Conservation (phyloP, 2,329 filamentous ascomycete species). For the Diaporthe australafricana region DNA sequence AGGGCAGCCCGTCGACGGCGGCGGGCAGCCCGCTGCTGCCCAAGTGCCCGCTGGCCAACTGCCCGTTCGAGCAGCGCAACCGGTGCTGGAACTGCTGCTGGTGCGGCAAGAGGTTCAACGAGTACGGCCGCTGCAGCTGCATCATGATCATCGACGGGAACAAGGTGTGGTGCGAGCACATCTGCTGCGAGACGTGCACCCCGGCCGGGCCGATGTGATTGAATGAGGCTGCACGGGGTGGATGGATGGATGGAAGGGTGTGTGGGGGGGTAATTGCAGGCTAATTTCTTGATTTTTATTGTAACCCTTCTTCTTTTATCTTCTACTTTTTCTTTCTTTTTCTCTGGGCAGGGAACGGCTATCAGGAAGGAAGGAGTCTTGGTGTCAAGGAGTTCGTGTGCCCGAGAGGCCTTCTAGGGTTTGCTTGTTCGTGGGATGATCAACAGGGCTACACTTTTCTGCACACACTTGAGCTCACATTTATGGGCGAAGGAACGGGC, state of each 20-base stretch:
- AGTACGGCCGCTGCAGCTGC: constrained; percentile 61
- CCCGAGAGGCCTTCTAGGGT: constrained; percentile 7
- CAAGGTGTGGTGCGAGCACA: constrained; percentile 63
- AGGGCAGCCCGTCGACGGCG: constrained; percentile 44
- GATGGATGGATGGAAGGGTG: not conserved
- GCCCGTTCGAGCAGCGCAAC: constrained; percentile 62
- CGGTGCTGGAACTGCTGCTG: constrained; percentile 67
- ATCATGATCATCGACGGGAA: constrained; percentile 64
- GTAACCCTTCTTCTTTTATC: not conserved
- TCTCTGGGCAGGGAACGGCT: not conserved
- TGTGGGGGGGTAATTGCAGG: not conserved
- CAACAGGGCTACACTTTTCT: constrained; percentile 21
- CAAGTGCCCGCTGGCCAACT: constrained; percentile 59
- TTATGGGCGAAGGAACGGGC: not conserved
- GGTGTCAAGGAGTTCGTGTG: constrained; percentile 20
- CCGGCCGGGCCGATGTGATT: constrained; percentile 47
- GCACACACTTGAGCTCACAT: too few species aligned
- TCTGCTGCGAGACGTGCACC: constrained; percentile 64
- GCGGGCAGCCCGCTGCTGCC: constrained; percentile 47
- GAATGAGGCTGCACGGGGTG: not conserved
- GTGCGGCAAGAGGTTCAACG: constrained; percentile 66
- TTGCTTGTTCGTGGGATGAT: constrained; percentile 9
- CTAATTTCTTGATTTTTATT: not conserved
- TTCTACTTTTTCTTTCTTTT: not conserved
- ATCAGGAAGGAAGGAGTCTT: not conserved